These are phyloP conservation scores for Stephania yunnanensis DNA, from an alignment of 164 flowering plant genomes.

Conservation along the genomic window DNA sequence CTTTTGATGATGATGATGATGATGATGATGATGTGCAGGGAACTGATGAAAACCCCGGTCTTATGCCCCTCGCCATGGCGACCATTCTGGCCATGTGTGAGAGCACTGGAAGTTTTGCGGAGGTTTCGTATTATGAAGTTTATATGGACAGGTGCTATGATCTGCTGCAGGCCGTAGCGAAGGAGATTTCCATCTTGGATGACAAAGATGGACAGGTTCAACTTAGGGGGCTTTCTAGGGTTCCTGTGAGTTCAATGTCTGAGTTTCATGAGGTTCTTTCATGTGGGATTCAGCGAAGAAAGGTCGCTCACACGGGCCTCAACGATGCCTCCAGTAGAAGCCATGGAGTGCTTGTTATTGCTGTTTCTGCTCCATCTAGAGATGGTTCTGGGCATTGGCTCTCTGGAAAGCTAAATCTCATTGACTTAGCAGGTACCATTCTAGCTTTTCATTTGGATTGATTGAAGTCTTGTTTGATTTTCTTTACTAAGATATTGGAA, in stretches of 20 bases:
- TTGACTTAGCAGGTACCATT: constrained; percentile 80
- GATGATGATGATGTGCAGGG: constrained; percentile 47
- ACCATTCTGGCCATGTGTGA: constrained; percentile 53
- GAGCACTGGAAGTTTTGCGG: constrained; percentile 35
- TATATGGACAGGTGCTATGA: constrained; percentile 90
- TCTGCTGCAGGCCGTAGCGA: constrained; percentile 57
- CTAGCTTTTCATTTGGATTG: not conserved
- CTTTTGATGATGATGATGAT: not conserved
- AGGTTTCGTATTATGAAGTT: constrained; percentile 83
- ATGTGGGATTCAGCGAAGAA: constrained; percentile 61
- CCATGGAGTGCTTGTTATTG: constrained; percentile 80
- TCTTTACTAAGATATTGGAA: not conserved
- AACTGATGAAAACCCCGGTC: constrained; percentile 59
- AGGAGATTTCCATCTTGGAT: constrained; percentile 67
- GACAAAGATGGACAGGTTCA: constrained; percentile 76
- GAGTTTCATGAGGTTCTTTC: constrained; percentile 58
- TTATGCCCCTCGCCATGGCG: constrained; percentile 74
- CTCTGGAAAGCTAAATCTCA: constrained; percentile 82
- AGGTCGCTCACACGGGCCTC: constrained; percentile 76
- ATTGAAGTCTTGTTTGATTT: not conserved
- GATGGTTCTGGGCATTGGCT: constrained; percentile 32
- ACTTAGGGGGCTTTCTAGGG: constrained; percentile 70
- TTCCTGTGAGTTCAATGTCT: constrained; percentile 51
- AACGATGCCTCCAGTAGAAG: constrained; percentile 96
- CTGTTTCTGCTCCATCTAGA: constrained; percentile 38